These are phyloP conservation scores for Darksidea phi DNA, from an alignment of 495 filamentous ascomycete genomes.

Conservation along the genomic window DNA sequence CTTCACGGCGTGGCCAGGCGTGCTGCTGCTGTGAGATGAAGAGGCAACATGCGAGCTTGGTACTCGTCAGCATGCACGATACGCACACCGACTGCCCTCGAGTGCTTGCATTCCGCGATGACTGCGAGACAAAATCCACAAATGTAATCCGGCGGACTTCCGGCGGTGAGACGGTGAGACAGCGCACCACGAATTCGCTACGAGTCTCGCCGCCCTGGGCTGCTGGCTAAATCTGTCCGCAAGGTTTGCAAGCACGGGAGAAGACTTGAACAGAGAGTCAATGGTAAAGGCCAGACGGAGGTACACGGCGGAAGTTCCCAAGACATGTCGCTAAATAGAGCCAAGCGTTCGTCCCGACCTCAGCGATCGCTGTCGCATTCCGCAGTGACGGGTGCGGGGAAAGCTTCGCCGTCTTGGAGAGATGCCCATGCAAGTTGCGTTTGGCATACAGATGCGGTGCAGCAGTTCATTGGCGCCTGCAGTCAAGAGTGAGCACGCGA, in stretches of 20 bases:
- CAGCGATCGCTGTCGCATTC: background rate
- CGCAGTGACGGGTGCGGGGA: slow-evolving; percentile 26
- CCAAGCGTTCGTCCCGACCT: slow-evolving; percentile 17
- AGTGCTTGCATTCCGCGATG: background rate
- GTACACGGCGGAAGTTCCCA: too few relatives aligned
- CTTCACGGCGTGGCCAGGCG: background rate
- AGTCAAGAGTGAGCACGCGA: too few relatives aligned
- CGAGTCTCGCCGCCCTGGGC: background rate
- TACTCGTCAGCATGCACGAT: slow-evolving; percentile 7
- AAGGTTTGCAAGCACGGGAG: background rate
- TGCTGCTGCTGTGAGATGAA: background rate
- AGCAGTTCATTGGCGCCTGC: too few relatives aligned
- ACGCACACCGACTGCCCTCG: slow-evolving; percentile 24
- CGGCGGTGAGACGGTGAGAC: slow-evolving; percentile 3
- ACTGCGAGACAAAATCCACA: background rate
- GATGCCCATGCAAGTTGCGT: too few relatives aligned
- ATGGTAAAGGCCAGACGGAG: background rate
- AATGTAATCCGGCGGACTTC: background rate
- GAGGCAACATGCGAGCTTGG: background rate
- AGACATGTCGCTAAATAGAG: slow-evolving; percentile 8
- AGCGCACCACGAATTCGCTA: background rate
- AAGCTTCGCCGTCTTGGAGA: slow-evolving; percentile 26
- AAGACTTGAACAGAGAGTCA: too few relatives aligned
- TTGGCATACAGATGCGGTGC: too few relatives aligned
- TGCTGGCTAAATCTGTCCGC: background rate